A percentile compares a stretch with the other conserved stretches of the same genome.
phyloP scores from a whole-genome alignment of 805 yeast genomes.

The Candida yuanshanica region DNA sequence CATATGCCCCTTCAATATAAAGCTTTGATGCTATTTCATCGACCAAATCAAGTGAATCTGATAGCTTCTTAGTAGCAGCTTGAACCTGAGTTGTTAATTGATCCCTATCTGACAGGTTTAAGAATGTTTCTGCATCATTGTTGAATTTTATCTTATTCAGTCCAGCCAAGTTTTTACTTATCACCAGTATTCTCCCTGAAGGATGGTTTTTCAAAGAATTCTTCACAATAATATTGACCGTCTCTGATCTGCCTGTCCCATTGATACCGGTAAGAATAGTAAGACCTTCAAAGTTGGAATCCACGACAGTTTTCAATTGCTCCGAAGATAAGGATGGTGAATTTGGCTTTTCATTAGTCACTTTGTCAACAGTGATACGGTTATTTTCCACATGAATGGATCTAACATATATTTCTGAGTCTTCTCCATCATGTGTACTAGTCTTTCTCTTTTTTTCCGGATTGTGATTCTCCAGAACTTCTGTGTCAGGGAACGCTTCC shows the following conservation, averaged over 20 bases:
- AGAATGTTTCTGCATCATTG: too few species aligned
- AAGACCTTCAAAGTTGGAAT: constrained; percentile 32
- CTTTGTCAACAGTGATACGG: too few species aligned
- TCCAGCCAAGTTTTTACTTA: constrained; percentile 11
- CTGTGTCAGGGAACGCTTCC: neutral
- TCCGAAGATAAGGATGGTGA: neutral
- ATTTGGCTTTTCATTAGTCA: neutral
- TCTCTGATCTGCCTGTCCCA: constrained; percentile 44
- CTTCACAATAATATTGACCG: constrained; percentile 22
- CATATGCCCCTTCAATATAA: constrained; percentile 31
- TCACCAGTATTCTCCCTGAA: constrained; percentile 8
- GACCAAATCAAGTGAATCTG: too few species aligned
- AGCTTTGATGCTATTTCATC: constrained; percentile 26
- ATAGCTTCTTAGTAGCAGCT: too few species aligned
- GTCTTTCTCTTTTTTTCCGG: constrained; percentile 9
- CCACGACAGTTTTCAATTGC: constrained; percentile 10
- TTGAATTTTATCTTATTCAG: too few species aligned
- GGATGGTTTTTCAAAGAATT: constrained; percentile 19
- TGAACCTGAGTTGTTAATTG: too few species aligned
- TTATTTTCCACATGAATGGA: too few species aligned
- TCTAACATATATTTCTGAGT: too few species aligned
- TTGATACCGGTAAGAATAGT: constrained; percentile 45
- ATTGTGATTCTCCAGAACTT: neutral
- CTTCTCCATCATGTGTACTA: neutral
- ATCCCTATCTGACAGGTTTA: too few species aligned